Base-by-base conservation (phyloP, 2,329 filamentous ascomycete species). In the Claviceps arundinis region DNA sequence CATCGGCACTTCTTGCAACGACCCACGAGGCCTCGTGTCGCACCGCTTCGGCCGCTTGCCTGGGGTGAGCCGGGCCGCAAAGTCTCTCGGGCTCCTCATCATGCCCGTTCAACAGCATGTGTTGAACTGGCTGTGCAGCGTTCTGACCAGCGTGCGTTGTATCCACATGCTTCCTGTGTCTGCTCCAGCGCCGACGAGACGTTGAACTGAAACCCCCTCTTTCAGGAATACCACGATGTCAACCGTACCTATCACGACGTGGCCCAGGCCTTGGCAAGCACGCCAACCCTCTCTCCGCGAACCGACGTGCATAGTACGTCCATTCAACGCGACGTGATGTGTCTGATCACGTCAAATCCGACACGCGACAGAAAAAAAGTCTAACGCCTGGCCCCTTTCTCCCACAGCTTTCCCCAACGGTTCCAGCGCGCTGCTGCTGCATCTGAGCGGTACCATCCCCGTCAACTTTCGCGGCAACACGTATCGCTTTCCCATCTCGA, bases 211-310 rank as follows among this genome's bases (percentile, higher is more conserved):
- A 13, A 19, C 17, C 7, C 5, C 11, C 9, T 47, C 41, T 16
- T 16, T 5, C 67, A 97, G 87, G 89, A 95, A 78, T 97, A 98
- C 66, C 82, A 83, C 66, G 88, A 97, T 71, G 85, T 94, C 54
- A 94, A 91, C 64, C 85, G 89, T 56, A 89, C 90, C 51, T 97
- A 97, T 71, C 86, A 86, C 65, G 90, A 97, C 69, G 84, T 94
- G 60, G 90, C 87, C 56, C 85, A 89, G 64, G 81, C 84, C 30
- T 80, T 98, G 50, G 79, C 86, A 37, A 80, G 85, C 59, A 89
- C 89, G 64, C 81, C 89, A 7, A 85, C 87, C 2, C 75, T 98
- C 22, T 79, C 84, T 8, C 89, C 90, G 26, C 81, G 87, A 60
- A 98, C 93, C 55, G 90, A 97, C 67, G 90, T 97, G 50, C 94